Conservation (phyloP, 371 early-diverging fungal species). For the Entomophthora muscae region DNA sequence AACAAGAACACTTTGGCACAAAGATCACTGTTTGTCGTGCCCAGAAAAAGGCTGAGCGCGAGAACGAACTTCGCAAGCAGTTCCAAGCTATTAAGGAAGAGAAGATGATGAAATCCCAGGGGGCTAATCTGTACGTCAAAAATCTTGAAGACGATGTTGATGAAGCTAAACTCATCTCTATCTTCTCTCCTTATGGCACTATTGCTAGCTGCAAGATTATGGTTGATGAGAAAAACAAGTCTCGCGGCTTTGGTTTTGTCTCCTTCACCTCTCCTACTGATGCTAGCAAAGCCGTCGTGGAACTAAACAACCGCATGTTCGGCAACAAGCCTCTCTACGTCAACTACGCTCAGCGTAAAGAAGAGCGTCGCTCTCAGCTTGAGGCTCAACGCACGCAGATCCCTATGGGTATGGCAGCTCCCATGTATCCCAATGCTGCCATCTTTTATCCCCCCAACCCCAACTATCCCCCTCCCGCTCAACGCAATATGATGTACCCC, state of each 20-base stretch:
- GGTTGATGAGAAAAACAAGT: conserved; percentile 72
- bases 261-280: conserved; percentile 84
- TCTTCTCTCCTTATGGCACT: conserved; percentile 85
- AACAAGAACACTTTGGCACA: conserved; percentile 78
- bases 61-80: conserved; percentile 85
- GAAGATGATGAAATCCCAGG: conserved; percentile 92
- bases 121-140: conserved; percentile 95
- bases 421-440: conserved; percentile 15
- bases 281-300: conserved; percentile 77
- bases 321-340: conserved; percentile 94
- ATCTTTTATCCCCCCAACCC: conserved; percentile 18
- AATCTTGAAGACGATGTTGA: conserved; percentile 92
- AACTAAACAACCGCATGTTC: conserved; percentile 84
- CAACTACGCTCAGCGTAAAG: conserved; percentile 94
- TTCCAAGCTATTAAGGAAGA: conserved; percentile 87
- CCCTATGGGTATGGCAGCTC: conserved; percentile 18
- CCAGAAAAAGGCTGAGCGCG: conserved; percentile 97
- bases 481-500: conserved; percentile 51
- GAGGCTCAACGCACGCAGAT: conserved; percentile 80
- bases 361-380: conserved; percentile 79
- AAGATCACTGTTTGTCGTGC: conserved; percentile 93
- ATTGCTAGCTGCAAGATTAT: conserved; percentile 96
- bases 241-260: conserved; percentile 81
- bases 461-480: conserved; percentile 38
- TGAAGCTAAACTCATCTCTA: conserved; percentile 87